Percentiles rank a stretch among this genome's conserved stretches.
Evolutionary conservation across 176 grass and related monocot genomes (phyloP).

Genomic region (Triticum timopheevii): DNA sequence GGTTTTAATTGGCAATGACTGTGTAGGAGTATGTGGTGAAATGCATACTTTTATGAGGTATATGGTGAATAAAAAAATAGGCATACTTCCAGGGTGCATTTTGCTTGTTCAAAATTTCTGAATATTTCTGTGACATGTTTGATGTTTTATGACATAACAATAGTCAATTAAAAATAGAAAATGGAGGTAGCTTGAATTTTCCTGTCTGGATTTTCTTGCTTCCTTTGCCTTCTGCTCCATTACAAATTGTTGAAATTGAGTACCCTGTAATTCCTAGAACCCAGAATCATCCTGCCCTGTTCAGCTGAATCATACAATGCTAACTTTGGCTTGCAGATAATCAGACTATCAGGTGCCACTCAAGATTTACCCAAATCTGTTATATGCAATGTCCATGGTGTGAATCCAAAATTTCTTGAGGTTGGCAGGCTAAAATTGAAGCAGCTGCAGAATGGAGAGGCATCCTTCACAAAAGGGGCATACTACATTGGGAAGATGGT

Average conservation of each 20-base stretch:
- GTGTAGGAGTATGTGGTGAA: not conserved
- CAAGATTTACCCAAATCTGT: slow-evolving; percentile 85
- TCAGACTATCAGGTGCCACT: slow-evolving; percentile 91
- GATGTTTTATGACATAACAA: not conserved
- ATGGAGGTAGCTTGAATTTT: not conserved
- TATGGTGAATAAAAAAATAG: not conserved
- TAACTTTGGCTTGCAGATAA: slow-evolving; percentile 49
- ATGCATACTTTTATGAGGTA: not conserved
- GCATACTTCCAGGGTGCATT: not conserved
- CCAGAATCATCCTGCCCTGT: slow-evolving; percentile 4
- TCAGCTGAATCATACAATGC: not conserved
- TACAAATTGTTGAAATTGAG: slow-evolving; percentile 7
- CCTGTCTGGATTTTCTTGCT: not conserved
- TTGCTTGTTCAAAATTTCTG: not conserved
- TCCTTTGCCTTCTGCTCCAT: not conserved
- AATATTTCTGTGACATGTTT: not conserved
- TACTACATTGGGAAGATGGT: slow-evolving; percentile 99
- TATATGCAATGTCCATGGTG: slow-evolving; percentile 94
- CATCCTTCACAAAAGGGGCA: slow-evolving; percentile 70
- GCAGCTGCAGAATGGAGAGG: slow-evolving; percentile 71
- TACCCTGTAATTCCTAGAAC: not conserved
- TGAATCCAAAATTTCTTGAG: slow-evolving; percentile 95
- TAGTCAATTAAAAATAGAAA: not conserved
- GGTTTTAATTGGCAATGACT: not conserved
- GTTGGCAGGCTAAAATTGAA: slow-evolving; percentile 73